A percentile compares a stretch with the other conserved stretches of the same genome.
Conservation (phyloP, 2,329 filamentous ascomycete genomes). For the Septoria linicola region DNA sequence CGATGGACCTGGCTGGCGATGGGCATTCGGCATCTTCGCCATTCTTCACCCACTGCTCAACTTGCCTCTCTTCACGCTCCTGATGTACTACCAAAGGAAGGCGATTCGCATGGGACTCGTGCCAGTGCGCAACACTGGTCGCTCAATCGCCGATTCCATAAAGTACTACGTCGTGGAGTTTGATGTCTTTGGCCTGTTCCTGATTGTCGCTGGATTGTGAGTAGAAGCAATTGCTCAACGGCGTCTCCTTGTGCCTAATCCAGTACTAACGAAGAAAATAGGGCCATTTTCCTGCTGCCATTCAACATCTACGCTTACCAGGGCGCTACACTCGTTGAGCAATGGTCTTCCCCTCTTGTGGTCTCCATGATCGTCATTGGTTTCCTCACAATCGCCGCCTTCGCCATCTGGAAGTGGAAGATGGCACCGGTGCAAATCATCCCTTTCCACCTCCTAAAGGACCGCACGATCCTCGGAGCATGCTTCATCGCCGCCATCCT, state of each 20-base stretch:
- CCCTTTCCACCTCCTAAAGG: conserved; percentile 52
- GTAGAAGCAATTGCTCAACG: too few relatives aligned
- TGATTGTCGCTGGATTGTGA: conserved; percentile 48
- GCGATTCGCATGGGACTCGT: conserved; percentile 31
- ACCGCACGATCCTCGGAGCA: conserved; percentile 53
- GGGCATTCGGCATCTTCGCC: conserved; percentile 35
- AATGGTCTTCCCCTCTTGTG: conserved; percentile 42
- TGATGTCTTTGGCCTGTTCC: conserved; percentile 32
- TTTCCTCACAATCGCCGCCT: conserved; percentile 37
- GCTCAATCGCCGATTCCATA: conserved; percentile 24
- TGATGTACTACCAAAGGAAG: conserved; percentile 30
- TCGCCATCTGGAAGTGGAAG: conserved; percentile 59
- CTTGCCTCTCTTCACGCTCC: conserved; percentile 27
- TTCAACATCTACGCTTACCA: conserved; percentile 55
- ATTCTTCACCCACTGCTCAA: conserved; percentile 34
- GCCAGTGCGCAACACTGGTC: conserved; percentile 21
- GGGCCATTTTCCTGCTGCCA: conserved; percentile 64
- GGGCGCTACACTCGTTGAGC: conserved; percentile 26
- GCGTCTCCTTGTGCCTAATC: too few relatives aligned
- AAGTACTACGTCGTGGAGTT: conserved; percentile 33
- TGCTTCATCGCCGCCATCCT: conserved; percentile 42
- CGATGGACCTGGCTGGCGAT: conserved; percentile 31
- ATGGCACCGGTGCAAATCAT: conserved; percentile 59
- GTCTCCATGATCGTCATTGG: conserved; percentile 39
- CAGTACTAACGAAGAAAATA: too few relatives aligned